Conservation (phyloP, 805 yeast genomes). For the Candida maris region DNA sequence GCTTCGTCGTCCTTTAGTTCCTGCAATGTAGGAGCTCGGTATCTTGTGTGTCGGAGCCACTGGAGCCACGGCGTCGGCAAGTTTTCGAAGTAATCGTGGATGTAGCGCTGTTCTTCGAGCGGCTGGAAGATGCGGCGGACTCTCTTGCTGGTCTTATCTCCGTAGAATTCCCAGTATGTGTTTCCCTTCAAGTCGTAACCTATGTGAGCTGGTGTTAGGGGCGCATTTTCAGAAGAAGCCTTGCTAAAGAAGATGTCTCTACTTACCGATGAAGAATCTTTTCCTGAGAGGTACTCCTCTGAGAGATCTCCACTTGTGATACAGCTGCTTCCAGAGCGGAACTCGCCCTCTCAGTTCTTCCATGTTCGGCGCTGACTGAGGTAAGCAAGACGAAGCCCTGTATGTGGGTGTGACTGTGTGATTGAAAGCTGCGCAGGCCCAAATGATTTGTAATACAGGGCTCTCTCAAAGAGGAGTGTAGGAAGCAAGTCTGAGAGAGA, state of each 20-base stretch:
- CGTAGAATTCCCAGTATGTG: slow-evolving; percentile 78
- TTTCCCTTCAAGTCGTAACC: slow-evolving; percentile 83
- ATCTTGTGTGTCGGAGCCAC: slow-evolving; percentile 70
- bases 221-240: too few relatives aligned
- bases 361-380: slow-evolving; percentile 29
- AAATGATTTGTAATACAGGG: too few relatives aligned
- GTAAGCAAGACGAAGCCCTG: too few relatives aligned
- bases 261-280: slow-evolving; percentile 54
- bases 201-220: too few relatives aligned
- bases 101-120: slow-evolving; percentile 39
- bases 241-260: not conserved
- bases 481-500: too few relatives aligned
- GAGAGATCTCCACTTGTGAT: slow-evolving; percentile 57
- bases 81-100: slow-evolving; percentile 56
- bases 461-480: too few relatives aligned
- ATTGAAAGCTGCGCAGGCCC: too few relatives aligned
- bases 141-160: slow-evolving; percentile 37
- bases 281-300: slow-evolving; percentile 65
- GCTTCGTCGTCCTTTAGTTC: slow-evolving; percentile 58
- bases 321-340: slow-evolving; percentile 46
- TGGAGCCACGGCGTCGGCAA: slow-evolving; percentile 75
- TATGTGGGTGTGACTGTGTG: too few relatives aligned
- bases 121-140: slow-evolving; percentile 67
- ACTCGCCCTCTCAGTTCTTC: slow-evolving; percentile 48
- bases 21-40: slow-evolving; percentile 54